phyloP scores from a whole-genome alignment of 306 rosid species.

The Spatholobus suberectus region DNA sequence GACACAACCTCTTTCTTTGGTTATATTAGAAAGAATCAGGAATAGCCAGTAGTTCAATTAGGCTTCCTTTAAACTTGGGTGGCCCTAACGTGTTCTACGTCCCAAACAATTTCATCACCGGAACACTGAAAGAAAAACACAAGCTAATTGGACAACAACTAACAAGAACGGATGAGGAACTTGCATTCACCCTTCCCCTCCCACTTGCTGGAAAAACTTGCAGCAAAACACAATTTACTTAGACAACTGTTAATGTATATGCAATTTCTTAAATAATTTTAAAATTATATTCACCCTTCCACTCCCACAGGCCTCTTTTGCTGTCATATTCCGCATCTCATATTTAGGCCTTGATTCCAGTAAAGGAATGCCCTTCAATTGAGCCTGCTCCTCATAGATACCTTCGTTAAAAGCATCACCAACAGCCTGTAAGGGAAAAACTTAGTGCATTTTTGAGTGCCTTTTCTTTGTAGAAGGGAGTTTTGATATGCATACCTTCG shows the following conservation, averaged over 20 bases:
- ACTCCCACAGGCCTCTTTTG: conserved; percentile 88
- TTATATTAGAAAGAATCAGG: conserved; percentile 27
- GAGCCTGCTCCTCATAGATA: conserved; percentile 89
- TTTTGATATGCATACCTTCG: conserved; percentile 66
- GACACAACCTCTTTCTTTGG: conserved; percentile 15
- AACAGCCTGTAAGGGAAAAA: conserved; percentile 72
- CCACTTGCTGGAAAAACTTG: conserved; percentile 44
- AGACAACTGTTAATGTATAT: conserved; percentile 21
- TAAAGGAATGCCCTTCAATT: conserved; percentile 82
- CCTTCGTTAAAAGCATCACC: conserved; percentile 83
- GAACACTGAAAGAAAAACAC: conserved; percentile 23
- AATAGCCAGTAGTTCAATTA: conserved; percentile 25
- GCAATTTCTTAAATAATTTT: conserved; percentile 1
- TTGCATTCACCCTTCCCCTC: conserved; percentile 48
- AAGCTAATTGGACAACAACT: conserved; percentile 1
- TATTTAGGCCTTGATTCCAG: conserved; percentile 95
- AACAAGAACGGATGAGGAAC: not conserved
- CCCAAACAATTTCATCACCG: conserved; percentile 19
- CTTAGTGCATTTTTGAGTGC: conserved; percentile 29
- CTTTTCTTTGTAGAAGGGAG: conserved; percentile 23
- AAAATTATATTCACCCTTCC: conserved; percentile 64
- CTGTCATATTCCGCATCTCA: conserved; percentile 93
- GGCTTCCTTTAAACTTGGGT: conserved; percentile 31
- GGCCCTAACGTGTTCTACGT: conserved; percentile 1
- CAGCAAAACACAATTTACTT: conserved; percentile 27